These are phyloP conservation scores for Leishmania turanica DNA, from an alignment of 208 protist genomes.

Conservation along the genomic window DNA sequence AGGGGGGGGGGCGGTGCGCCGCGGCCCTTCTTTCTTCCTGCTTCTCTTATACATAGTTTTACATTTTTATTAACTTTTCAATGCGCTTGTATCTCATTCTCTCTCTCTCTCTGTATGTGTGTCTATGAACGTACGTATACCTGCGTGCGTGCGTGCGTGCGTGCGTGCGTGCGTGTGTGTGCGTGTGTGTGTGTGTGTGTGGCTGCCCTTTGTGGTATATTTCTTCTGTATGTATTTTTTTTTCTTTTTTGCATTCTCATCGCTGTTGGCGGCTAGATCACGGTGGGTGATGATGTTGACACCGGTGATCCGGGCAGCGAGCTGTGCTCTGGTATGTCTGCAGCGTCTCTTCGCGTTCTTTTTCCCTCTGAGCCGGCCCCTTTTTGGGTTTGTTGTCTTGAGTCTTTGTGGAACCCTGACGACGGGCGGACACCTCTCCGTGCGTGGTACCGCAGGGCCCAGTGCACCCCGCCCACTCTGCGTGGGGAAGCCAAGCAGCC, in stretches of 20 bases:
- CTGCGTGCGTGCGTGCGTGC: background rate
- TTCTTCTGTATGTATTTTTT: background rate
- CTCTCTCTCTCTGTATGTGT: background rate
- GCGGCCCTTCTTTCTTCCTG: background rate
- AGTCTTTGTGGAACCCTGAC: background rate
- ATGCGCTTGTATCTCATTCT: background rate
- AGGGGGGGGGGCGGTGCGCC: background rate
- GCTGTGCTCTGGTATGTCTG: background rate
- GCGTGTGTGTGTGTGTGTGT: background rate
- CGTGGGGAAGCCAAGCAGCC: background rate
- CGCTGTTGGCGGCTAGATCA: background rate
- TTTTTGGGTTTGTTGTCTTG: background rate
- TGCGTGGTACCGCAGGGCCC: background rate
- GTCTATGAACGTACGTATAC: background rate
- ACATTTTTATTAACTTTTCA: background rate
- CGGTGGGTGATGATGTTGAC: background rate
- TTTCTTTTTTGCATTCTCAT: background rate
- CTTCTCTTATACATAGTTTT: conserved; percentile 1
- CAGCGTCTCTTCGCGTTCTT: background rate
- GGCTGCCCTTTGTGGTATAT: background rate
- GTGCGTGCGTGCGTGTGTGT: background rate
- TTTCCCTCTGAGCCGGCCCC: background rate
- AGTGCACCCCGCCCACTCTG: background rate
- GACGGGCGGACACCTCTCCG: background rate
- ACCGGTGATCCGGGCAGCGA: background rate